phyloP scores from a whole-genome alignment of 345 rosid species.

The Luvunga scandens region DNA sequence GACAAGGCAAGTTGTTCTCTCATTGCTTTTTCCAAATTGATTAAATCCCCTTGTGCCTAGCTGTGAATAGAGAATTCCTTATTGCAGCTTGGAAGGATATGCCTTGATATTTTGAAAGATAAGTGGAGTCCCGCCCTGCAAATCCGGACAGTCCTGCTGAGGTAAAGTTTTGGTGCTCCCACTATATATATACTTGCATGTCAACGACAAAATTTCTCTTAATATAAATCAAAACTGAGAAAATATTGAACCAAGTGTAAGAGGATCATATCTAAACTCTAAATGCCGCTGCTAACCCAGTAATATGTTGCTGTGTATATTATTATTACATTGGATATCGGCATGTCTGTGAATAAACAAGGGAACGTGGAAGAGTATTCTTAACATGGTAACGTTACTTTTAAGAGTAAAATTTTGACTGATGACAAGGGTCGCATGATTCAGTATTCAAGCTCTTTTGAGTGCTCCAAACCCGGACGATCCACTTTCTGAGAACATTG shows the following conservation, averaged over 20 bases:
- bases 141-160: slow-evolving; percentile 56
- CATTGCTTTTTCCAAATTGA: not conserved
- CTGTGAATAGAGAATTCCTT: too few species aligned
- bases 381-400: not conserved
- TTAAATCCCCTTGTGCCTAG: not conserved
- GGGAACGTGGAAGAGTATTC: not conserved
- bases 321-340: not conserved
- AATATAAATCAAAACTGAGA: not conserved
- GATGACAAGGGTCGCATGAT: not conserved
- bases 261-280: not conserved
- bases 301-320: not conserved
- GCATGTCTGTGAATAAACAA: not conserved
- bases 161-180: slow-evolving; percentile 17
- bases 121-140: slow-evolving; percentile 70
- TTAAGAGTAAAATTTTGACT: not conserved
- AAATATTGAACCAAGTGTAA: not conserved
- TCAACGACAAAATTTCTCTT: not conserved
- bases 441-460: slow-evolving; percentile 60
- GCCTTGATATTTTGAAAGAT: slow-evolving; percentile 67
- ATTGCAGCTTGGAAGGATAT: slow-evolving; percentile 60
- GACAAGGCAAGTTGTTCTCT: slow-evolving; percentile 31
- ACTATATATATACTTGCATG: too few species aligned
- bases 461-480: slow-evolving; percentile 69
- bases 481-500: slow-evolving; percentile 63
- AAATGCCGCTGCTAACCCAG: not conserved